Percentiles rank a stretch among this genome's conserved stretches.
phyloP scores from a whole-genome alignment of 139 green algal genomes.

The Closterium sp. region DNA sequence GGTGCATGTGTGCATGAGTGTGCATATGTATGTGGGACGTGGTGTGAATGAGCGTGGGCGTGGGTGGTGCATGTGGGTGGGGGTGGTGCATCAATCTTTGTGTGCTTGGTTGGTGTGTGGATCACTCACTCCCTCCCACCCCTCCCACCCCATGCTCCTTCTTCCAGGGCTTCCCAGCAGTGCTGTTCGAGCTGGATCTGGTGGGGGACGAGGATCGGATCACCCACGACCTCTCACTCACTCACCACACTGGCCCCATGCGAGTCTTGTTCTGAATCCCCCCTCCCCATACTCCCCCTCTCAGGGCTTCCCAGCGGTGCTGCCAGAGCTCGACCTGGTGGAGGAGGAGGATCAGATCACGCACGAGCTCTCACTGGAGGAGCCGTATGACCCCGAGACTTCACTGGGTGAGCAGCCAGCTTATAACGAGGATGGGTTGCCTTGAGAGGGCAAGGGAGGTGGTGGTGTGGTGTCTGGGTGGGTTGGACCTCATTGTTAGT shows the following conservation, averaged over 20 bases:
- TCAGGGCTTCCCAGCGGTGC: constrained; percentile 59
- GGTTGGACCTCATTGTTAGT: too few species aligned
- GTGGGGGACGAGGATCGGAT: constrained; percentile 93
- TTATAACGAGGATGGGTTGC: not conserved
- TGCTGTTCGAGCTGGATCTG: constrained; percentile 84
- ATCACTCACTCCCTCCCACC: too few species aligned
- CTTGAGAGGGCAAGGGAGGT: not conserved
- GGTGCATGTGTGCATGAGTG: too few species aligned
- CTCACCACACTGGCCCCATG: not conserved
- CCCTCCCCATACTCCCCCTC: constrained; percentile 56
- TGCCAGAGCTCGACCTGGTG: constrained; percentile 86
- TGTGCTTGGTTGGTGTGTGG: too few species aligned
- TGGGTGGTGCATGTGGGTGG: too few species aligned
- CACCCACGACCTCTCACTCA: constrained; percentile 77
- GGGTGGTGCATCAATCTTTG: too few species aligned
- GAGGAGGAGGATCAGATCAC: constrained; percentile 95
- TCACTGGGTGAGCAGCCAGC: constrained; percentile 56
- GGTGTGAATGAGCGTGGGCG: too few species aligned
- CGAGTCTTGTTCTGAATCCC: constrained; percentile 27
- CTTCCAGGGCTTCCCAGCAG: constrained; percentile 46
- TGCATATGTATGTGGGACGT: too few species aligned
- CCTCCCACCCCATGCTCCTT: not conserved
- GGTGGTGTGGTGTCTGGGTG: too few species aligned
- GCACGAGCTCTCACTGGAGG: constrained; percentile 82
- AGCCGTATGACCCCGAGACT: constrained; percentile 63